phyloP scores from a whole-genome alignment of 805 yeast species.

The Yarrowia sp. region DNA sequence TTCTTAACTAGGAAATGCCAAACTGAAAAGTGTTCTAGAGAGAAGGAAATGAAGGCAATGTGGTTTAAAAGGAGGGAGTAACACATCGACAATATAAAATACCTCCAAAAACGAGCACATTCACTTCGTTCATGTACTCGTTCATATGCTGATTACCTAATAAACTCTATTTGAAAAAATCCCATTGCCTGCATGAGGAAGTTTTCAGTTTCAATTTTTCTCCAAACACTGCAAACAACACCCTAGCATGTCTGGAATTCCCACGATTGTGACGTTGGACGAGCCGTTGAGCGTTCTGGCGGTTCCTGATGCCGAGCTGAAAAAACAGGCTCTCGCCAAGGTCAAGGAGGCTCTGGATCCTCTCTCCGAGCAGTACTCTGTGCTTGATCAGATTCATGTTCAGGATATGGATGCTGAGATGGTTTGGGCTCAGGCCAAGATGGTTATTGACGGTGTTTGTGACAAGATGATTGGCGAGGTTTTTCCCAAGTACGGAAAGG shows the following conservation, averaged over 20 bases:
- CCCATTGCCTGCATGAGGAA: not conserved
- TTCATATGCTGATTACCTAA: no score
- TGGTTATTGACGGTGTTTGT: conserved; percentile 75
- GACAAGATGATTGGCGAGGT: conserved; percentile 57
- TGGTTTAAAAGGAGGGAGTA: no score
- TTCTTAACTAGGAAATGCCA: no score
- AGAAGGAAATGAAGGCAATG: no score
- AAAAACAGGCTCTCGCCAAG: conserved; percentile 32
- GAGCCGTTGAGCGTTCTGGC: conserved; percentile 14
- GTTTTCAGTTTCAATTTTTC: not conserved
- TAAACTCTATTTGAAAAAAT: not conserved
- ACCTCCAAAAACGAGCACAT: no score
- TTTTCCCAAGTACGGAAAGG: conserved; percentile 43
- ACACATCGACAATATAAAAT: no score
- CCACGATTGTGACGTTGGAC: conserved; percentile 10
- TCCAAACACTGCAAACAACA: not conserved
- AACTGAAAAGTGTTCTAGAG: no score
- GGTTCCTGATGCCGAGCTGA: conserved; percentile 23
- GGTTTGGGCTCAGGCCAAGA: conserved; percentile 88
- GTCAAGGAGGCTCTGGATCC: conserved; percentile 57
- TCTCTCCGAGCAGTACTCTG: conserved; percentile 50
- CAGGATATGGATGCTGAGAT: conserved; percentile 89
- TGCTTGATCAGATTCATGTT: conserved; percentile 73
- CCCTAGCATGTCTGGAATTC: not conserved
- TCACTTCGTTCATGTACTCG: no score